Evolutionary conservation across 208 protist genomes (phyloP).

Genomic region (Entamoeba moshkovskii): DNA sequence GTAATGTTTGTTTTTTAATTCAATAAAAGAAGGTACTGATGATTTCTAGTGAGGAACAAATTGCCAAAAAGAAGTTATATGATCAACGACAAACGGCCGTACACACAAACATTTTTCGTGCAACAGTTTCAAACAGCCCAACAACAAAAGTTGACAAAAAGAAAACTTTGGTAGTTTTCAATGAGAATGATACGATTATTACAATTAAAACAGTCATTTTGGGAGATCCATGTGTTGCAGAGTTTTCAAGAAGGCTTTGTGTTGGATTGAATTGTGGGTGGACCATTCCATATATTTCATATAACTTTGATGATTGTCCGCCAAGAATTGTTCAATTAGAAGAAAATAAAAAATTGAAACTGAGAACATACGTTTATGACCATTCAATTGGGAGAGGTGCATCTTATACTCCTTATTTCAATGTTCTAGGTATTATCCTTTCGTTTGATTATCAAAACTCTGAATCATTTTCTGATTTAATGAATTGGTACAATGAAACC

Average conservation of each 20-base stretch:
- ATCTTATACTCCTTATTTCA: background rate
- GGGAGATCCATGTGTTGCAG: background rate
- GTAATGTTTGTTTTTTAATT: background rate
- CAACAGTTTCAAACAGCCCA: background rate
- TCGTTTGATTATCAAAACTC: background rate
- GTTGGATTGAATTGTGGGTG: background rate
- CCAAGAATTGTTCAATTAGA: background rate
- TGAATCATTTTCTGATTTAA: background rate
- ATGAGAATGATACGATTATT: background rate
- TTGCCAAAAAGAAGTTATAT: background rate
- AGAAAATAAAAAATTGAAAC: background rate
- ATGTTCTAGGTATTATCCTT: background rate
- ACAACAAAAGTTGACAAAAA: background rate
- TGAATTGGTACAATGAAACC: background rate
- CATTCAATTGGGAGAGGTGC: background rate
- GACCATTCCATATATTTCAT: background rate
- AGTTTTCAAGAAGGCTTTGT: background rate
- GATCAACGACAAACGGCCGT: background rate
- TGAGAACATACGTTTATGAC: background rate
- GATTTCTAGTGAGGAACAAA: background rate
- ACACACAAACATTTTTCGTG: background rate
- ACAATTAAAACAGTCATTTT: background rate
- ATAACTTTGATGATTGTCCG: background rate
- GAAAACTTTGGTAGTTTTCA: background rate
- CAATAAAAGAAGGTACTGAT: background rate